Percentiles rank a stretch among this genome's conserved stretches.
phyloP scores from a whole-genome alignment of 2,329 filamentous ascomycete species.

The Clonostachys rosea region DNA sequence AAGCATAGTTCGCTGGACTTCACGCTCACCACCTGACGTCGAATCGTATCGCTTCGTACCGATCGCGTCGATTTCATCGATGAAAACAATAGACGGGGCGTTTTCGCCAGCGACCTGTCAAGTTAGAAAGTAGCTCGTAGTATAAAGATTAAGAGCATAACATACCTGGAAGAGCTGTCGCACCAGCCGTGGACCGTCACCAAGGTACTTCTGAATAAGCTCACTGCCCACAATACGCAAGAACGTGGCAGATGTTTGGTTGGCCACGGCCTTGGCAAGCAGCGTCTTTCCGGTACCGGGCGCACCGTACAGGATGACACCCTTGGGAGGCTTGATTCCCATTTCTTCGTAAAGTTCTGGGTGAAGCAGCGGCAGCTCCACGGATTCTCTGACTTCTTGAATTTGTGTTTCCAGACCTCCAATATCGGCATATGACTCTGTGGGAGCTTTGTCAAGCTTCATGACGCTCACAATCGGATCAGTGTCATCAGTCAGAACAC shows the following conservation, averaged over 20 bases:
- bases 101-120: conserved; percentile 84
- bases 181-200: conserved; percentile 90
- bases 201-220: conserved; percentile 97
- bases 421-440: conserved; percentile 97
- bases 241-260: conserved; percentile 98
- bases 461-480: conserved; percentile 96
- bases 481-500: conserved; percentile 92
- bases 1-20: conserved; percentile 97
- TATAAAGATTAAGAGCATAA: neutral
- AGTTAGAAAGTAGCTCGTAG: neutral
- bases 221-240: conserved; percentile 95
- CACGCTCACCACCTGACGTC: conserved; percentile 91
- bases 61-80: conserved; percentile 98
- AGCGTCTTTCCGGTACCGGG: conserved; percentile 96
- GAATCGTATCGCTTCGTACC: conserved; percentile 99
- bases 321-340: conserved; percentile 99
- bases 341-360: conserved; percentile 99
- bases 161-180: conserved; percentile 87
- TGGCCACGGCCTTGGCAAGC: conserved; percentile 93
- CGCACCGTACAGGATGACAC: conserved; percentile 96
- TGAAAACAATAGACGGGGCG: conserved; percentile 95
- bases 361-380: conserved; percentile 90
- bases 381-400: conserved; percentile 95
- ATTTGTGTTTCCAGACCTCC: conserved; percentile 94
- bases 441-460: conserved; percentile 98